phyloP scores from a whole-genome alignment of 2,329 filamentous ascomycete species.

The Setomelanomma holmii region DNA sequence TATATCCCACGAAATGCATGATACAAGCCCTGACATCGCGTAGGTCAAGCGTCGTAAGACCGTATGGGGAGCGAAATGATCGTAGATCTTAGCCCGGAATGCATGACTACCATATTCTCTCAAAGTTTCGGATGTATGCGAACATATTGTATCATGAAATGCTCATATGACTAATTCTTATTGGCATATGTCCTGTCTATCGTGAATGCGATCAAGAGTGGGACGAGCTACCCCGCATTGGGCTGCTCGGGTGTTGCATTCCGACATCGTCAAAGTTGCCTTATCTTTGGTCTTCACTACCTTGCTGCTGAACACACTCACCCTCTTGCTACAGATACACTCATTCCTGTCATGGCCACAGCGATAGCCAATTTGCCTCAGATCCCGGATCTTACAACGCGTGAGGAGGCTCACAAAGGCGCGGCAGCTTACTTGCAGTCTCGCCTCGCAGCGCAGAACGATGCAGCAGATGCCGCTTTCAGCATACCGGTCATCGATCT shows the following conservation, averaged over 20 bases:
- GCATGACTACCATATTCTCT: no score
- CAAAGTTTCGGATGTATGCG: no score
- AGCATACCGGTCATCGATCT: constrained; percentile 50
- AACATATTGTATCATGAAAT: no score
- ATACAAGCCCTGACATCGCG: not conserved
- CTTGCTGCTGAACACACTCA: no score
- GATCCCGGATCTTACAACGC: constrained; percentile 17
- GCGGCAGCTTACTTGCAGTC: constrained; percentile 47
- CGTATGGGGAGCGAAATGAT: constrained; percentile 5
- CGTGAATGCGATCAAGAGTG: not conserved
- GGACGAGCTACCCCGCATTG: not conserved
- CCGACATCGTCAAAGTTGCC: no score
- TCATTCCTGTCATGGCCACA: constrained; percentile 7
- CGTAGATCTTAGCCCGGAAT: not conserved
- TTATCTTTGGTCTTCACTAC: no score
- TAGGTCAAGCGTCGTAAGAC: constrained; percentile 12
- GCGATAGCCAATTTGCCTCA: not conserved
- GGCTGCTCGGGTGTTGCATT: no score
- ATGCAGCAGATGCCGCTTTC: constrained; percentile 31
- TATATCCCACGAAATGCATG: not conserved
- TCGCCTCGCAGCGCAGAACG: constrained; percentile 29
- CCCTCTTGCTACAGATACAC: no score
- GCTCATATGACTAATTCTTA: no score
- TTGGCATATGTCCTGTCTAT: no score
- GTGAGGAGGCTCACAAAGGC: constrained; percentile 42